Evolutionary conservation across 495 filamentous ascomycete species (phyloP).

Genomic region (Aspergillus campestris): DNA sequence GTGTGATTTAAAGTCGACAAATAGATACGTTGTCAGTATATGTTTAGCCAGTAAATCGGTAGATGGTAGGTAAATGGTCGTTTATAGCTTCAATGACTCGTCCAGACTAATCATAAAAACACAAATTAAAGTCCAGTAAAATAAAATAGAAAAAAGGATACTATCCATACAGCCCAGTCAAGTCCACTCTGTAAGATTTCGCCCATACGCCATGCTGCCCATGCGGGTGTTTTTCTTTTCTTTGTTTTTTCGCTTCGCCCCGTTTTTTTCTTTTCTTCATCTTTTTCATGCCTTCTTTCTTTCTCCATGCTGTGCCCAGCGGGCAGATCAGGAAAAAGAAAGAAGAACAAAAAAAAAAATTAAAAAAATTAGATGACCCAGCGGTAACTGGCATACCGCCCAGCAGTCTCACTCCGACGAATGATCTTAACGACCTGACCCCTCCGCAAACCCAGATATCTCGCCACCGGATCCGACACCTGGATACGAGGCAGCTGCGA

Average conservation of each 20-base stretch:
- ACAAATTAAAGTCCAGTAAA: no score
- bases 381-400: constrained; percentile 53
- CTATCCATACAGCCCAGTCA: constrained; percentile 17
- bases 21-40: no score
- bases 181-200: constrained; percentile 12
- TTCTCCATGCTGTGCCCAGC: neutral
- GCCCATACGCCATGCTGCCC: constrained; percentile 43
- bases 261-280: neutral
- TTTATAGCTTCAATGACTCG: no score
- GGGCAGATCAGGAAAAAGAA: no score
- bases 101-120: no score
- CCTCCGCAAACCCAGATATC: constrained; percentile 82
- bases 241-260: constrained; percentile 8
- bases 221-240: constrained; percentile 23
- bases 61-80: no score
- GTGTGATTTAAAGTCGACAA: no score
- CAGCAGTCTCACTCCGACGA: constrained; percentile 58
- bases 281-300: constrained; percentile 1
- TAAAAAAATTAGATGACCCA: constrained; percentile 47
- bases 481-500: constrained; percentile 91
- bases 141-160: constrained; percentile 4
- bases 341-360: neutral
- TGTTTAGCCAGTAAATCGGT: no score
- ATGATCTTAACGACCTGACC: constrained; percentile 99
- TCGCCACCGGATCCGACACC: constrained; percentile 81